A percentile compares a stretch with the other conserved stretches of the same genome.
phyloP scores from a whole-genome alignment of 106 monocot genomes.

The Allium fistulosum region DNA sequence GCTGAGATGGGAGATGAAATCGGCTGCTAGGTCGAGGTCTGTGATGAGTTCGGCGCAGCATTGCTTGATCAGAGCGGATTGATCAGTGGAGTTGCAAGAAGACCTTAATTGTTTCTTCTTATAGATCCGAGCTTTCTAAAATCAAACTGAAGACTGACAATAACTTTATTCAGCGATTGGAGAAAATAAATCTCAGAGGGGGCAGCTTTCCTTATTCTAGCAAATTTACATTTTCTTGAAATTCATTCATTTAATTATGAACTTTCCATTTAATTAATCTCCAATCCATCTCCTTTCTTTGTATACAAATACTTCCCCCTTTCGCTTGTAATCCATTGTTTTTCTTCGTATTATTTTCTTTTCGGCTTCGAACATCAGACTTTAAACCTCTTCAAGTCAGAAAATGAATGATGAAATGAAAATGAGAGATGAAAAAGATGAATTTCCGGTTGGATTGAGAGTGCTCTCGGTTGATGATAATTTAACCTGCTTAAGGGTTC shows the following conservation, averaged over 20 bases:
- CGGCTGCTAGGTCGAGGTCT: too few relatives aligned
- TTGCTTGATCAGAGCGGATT: too few relatives aligned
- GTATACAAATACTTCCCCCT: not conserved
- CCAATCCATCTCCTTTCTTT: not conserved
- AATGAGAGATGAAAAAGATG: conserved; percentile 13
- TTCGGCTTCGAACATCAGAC: not conserved
- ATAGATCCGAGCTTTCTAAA: conserved; percentile 10
- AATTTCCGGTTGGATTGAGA: conserved; percentile 36
- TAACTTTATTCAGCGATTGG: conserved; percentile 4
- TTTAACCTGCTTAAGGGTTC: conserved; percentile 24
- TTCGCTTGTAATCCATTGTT: not conserved
- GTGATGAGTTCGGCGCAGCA: too few relatives aligned
- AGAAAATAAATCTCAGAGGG: conserved; percentile 4
- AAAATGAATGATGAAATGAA: conserved; percentile 9
- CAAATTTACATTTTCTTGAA: conserved; percentile 5
- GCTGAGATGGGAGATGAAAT: too few relatives aligned
- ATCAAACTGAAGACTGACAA: conserved; percentile 9
- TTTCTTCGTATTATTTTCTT: not conserved
- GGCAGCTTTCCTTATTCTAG: conserved; percentile 11
- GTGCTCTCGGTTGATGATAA: conserved; percentile 44
- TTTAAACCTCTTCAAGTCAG: not conserved
- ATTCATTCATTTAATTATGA: conserved; percentile 15
- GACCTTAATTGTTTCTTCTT: too few relatives aligned
- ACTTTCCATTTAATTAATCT: conserved; percentile 11
- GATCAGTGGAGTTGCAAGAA: too few relatives aligned